Evolutionary conservation across 768 basidiomycete species (phyloP).

Genomic region (Vishniacozyma victoriae): DNA sequence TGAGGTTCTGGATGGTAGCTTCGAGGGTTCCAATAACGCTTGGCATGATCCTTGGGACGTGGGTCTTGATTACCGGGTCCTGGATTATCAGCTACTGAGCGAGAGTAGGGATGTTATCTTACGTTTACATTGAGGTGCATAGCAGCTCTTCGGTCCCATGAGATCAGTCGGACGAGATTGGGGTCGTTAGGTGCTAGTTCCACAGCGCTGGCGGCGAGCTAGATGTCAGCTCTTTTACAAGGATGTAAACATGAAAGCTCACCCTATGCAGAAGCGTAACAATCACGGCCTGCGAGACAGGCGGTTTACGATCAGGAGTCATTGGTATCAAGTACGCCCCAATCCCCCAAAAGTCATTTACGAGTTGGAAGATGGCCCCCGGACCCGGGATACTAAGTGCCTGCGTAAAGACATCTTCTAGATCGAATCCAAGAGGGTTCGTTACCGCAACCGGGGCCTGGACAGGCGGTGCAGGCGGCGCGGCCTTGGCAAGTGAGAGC

Average conservation of each 20-base stretch:
- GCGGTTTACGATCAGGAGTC: slow-evolving; percentile 11
- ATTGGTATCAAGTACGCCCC: slow-evolving; percentile 28
- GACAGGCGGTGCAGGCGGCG: slow-evolving; percentile 1
- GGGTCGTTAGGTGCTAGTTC: slow-evolving; percentile 10
- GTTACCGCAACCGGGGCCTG: neutral
- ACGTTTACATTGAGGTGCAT: slow-evolving; percentile 17
- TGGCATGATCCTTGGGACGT: slow-evolving; percentile 8
- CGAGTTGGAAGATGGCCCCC: slow-evolving; percentile 17
- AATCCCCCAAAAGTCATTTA: slow-evolving; percentile 13
- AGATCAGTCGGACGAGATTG: slow-evolving; percentile 3
- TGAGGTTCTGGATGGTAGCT: slow-evolving; percentile 1
- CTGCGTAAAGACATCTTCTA: slow-evolving; percentile 34
- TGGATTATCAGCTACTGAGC: neutral
- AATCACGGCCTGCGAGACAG: slow-evolving; percentile 37
- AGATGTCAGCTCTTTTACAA: neutral
- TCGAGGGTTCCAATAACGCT: slow-evolving; percentile 10
- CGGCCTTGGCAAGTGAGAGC: slow-evolving; percentile 8
- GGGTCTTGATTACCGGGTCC: slow-evolving; percentile 11
- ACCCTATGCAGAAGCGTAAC: slow-evolving; percentile 42
- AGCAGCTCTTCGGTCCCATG: slow-evolving; percentile 17
- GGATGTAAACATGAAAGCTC: slow-evolving; percentile 6
- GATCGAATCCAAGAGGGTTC: slow-evolving; percentile 7
- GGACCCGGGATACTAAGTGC: slow-evolving; percentile 22
- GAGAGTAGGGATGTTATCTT: neutral
- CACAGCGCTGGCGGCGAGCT: slow-evolving; percentile 15